Evolutionary conservation across 2,329 filamentous ascomycete genomes (phyloP).

Genomic region (Colletotrichum sp.): DNA sequence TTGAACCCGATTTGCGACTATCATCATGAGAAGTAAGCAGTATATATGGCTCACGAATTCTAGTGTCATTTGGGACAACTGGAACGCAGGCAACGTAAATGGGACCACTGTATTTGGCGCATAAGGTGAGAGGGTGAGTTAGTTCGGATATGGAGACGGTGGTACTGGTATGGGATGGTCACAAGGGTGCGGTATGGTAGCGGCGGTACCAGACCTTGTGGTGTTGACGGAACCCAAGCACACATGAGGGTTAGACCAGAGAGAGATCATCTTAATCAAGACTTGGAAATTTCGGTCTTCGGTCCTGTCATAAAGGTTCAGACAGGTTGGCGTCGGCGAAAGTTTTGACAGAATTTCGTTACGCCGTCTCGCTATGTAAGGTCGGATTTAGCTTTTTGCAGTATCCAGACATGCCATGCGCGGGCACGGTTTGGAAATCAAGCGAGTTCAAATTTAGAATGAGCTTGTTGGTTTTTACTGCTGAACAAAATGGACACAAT

Average conservation of each 20-base stretch:
- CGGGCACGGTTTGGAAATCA: fast-evolving
- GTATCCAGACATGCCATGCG: not conserved
- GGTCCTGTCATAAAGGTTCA: not conserved
- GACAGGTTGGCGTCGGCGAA: not conserved
- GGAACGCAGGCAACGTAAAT: too few species aligned
- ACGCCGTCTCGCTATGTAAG: not conserved
- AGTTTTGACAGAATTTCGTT: not conserved
- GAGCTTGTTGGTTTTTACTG: not conserved
- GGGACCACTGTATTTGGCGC: not conserved
- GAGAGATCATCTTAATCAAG: not conserved
- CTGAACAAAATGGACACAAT: not conserved
- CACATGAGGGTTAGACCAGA: not conserved
- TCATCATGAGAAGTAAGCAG: not conserved
- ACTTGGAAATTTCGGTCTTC: not conserved
- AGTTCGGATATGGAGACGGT: not conserved
- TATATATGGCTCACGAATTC: not conserved
- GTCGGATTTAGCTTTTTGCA: not conserved
- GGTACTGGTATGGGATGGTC: not conserved
- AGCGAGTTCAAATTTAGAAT: not conserved
- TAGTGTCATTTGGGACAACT: too few species aligned
- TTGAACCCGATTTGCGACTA: not conserved
- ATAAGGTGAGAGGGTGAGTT: not conserved
- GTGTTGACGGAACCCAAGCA: not conserved
- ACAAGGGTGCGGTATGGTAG: not conserved
- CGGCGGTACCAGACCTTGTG: not conserved